Percentiles rank a stretch among this genome's conserved stretches.
These are phyloP conservation scores for Daldinia concentrica DNA, from an alignment of 495 filamentous ascomycete genomes.

Conservation along the genomic window DNA sequence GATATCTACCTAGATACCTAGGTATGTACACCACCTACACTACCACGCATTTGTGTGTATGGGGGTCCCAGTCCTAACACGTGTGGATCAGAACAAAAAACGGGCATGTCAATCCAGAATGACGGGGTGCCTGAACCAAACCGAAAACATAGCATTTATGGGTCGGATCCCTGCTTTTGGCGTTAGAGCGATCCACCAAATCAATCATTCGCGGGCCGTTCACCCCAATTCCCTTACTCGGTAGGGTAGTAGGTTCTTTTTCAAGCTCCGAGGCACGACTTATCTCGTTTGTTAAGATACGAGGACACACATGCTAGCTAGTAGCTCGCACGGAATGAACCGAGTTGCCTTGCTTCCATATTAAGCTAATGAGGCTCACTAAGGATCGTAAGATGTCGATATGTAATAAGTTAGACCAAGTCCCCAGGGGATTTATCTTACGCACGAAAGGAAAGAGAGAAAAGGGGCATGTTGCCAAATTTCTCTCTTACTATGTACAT, in stretches of 20 bases:
- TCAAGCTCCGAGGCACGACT: constrained; percentile 18
- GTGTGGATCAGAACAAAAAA: constrained; percentile 39
- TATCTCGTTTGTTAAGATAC: constrained; percentile 15
- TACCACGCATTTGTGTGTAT: neutral
- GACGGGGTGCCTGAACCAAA: constrained; percentile 41
- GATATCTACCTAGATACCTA: neutral
- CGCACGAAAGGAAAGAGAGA: neutral
- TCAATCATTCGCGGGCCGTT: constrained; percentile 40
- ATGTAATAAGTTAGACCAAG: neutral
- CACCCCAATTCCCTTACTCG: constrained; percentile 38
- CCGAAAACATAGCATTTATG: constrained; percentile 30
- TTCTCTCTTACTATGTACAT: constrained; percentile 36
- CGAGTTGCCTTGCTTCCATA: neutral
- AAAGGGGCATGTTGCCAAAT: constrained; percentile 14
- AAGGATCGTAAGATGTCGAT: constrained; percentile 10
- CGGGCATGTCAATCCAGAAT: constrained; percentile 36
- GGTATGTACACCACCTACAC: neutral
- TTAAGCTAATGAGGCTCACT: constrained; percentile 26
- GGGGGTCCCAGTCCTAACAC: constrained; percentile 33
- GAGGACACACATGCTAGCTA: neutral
- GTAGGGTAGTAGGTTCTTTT: constrained; percentile 26
- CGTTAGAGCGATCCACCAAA: constrained; percentile 34
- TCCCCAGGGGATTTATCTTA: neutral
- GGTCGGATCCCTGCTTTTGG: constrained; percentile 32
- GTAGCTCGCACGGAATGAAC: constrained; percentile 12